Evolutionary conservation across 2,329 filamentous ascomycete species (phyloP).

Genomic region (Paraconiothyrium brasiliense): DNA sequence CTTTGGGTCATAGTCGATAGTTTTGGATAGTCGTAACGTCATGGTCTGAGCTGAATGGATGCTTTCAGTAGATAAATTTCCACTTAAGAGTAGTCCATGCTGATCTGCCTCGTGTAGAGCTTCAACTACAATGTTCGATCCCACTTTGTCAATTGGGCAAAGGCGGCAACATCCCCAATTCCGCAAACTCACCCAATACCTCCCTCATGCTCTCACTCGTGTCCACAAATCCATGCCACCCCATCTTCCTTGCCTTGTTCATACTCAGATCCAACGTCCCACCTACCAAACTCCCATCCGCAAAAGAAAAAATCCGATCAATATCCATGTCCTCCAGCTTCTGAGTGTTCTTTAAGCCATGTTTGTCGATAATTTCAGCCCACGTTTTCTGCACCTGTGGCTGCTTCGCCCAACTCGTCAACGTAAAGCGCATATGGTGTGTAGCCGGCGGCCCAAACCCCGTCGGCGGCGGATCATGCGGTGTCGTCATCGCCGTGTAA

Average conservation of each 20-base stretch:
- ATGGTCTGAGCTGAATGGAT: too few species aligned
- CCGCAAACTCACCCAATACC: conserved; percentile 54
- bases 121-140: not conserved
- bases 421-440: conserved; percentile 52
- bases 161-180: conserved; percentile 56
- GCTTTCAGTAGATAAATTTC: too few species aligned
- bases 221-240: conserved; percentile 59
- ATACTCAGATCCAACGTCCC: conserved; percentile 45
- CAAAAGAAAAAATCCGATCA: conserved; percentile 58
- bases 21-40: too few species aligned
- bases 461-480: conserved; percentile 44
- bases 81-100: too few species aligned
- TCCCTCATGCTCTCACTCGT: conserved; percentile 55
- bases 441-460: conserved; percentile 55
- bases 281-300: conserved; percentile 52
- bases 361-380: conserved; percentile 54
- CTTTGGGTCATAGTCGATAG: too few species aligned
- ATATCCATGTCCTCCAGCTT: conserved; percentile 53
- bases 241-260: conserved; percentile 58
- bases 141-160: conserved; percentile 8
- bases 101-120: not conserved
- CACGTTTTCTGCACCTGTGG: conserved; percentile 56
- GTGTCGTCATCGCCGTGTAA: conserved; percentile 29
- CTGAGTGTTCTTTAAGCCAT: conserved; percentile 51
- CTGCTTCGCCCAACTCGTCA: conserved; percentile 58